Percentiles rank a stretch among this genome's conserved stretches.
Evolutionary conservation across 2,329 filamentous ascomycete genomes (phyloP).

Genomic region (Amesomyces nigricolor): DNA sequence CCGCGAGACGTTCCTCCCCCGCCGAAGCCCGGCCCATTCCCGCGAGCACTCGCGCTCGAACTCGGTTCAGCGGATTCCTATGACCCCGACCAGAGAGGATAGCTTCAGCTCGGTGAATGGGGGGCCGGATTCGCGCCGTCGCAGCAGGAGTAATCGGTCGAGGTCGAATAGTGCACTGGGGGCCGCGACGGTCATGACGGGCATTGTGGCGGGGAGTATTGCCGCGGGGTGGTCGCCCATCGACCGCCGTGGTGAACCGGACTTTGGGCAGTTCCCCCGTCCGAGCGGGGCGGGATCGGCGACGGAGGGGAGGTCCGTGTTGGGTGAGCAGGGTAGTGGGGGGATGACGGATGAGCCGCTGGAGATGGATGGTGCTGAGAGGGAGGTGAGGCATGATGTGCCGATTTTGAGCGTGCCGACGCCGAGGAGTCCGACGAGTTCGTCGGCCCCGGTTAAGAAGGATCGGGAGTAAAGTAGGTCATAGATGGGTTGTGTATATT

Average conservation of each 20-base stretch:
- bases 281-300: conserved; percentile 21
- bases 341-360: conserved; percentile 34
- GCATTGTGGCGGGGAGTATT: conserved; percentile 70
- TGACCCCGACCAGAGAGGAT: conserved; percentile 57
- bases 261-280: conserved; percentile 33
- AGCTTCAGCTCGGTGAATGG: conserved; percentile 41
- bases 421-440: conserved; percentile 16
- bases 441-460: neutral
- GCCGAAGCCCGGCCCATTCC: conserved; percentile 58
- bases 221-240: conserved; percentile 72
- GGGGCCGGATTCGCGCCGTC: conserved; percentile 56
- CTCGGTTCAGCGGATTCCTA: conserved; percentile 49
- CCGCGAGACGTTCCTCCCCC: conserved; percentile 60
- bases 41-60: conserved; percentile 60
- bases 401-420: conserved; percentile 25
- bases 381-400: conserved; percentile 17
- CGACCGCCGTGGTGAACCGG: conserved; percentile 42
- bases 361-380: conserved; percentile 28
- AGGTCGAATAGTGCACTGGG: conserved; percentile 66
- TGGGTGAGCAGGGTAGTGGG: conserved; percentile 24
- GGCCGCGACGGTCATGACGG: conserved; percentile 75
- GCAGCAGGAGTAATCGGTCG: conserved; percentile 62
- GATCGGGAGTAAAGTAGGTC: neutral
- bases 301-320: conserved; percentile 11
- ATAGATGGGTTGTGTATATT: conserved; percentile 2